Base-by-base conservation (phyloP, 1,284 basidiomycete genomes). In the Xerocomus minutiporus region DNA sequence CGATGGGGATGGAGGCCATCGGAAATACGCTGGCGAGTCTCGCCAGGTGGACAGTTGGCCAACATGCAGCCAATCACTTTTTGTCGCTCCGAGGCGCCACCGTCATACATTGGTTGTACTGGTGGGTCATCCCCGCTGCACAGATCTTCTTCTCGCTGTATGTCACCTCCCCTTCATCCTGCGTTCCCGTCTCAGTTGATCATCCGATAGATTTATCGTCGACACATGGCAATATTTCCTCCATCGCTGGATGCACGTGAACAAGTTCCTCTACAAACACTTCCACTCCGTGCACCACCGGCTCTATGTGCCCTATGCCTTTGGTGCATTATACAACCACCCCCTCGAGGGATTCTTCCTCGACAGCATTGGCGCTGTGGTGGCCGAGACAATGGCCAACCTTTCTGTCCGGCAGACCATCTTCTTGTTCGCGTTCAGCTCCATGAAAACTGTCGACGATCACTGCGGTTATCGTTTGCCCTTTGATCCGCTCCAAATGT, bases 201-300 rank as follows among this genome's bases (percentile, higher is more conserved):
- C 31, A 9, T 11, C 55, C 42, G 15, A 8, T 59, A 97, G 94
- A 76, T 91, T 97, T 70, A 70, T 96, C 57, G 89, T 99, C 66
- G 96, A 99, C 73, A 94, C 95, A 32, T 98, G 94, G 94, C 94
- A 99, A 73, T 99, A 99, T 73, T 93, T 93, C 73, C 78, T 93
- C 38, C 96, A 99, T 70, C 91, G 97, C 45, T 73, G 77, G 39
- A 93, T 97, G 85, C 96, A 99, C 76, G 75, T 82, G 63, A 94
- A 92, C 76, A 90, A 88, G 54, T 96, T 82, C 69, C 79, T 99
- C 34, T 99, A 97, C 76, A 90, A 86, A 61, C 82, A 91, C 55
- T 81, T 98, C 62, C 97, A 99, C 73, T 93, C 92, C 1, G 88
- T 90, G 71, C 97, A 99, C 70, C 97, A 99, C 71, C 82, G 94